Evolutionary conservation across 306 rosid genomes (phyloP).

Genomic region (Ammopiptanthus mongolicus): DNA sequence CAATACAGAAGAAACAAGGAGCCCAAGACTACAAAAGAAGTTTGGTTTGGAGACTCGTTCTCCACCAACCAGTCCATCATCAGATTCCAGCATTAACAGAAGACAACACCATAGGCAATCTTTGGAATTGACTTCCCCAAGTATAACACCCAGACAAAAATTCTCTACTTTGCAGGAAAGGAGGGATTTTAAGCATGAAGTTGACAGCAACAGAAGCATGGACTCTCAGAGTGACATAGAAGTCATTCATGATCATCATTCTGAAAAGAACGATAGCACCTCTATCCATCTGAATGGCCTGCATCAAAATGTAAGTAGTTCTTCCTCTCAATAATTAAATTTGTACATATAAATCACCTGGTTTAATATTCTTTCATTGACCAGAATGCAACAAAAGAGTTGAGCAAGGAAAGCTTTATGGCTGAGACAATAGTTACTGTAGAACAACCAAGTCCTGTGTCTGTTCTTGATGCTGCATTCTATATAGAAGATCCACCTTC

Average conservation of each 20-base stretch:
- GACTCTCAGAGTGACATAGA: slow-evolving; percentile 29
- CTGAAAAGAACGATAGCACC: slow-evolving; percentile 19
- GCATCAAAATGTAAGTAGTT: slow-evolving; percentile 43
- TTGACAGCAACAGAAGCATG: slow-evolving; percentile 33
- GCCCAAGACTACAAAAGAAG: slow-evolving; percentile 63
- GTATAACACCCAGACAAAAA: slow-evolving; percentile 39
- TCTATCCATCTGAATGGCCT: slow-evolving; percentile 22
- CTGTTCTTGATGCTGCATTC: slow-evolving; percentile 86
- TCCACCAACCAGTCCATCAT: slow-evolving; percentile 35
- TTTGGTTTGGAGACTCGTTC: slow-evolving; percentile 65
- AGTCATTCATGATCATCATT: slow-evolving; percentile 31
- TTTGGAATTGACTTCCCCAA: slow-evolving; percentile 37
- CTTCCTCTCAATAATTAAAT: slow-evolving; percentile 10
- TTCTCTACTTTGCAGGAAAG: slow-evolving; percentile 35
- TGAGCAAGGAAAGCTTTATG: slow-evolving; percentile 26
- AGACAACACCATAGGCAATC: slow-evolving; percentile 40
- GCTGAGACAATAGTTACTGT: slow-evolving; percentile 40
- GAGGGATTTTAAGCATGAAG: slow-evolving; percentile 32
- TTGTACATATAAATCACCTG: background rate
- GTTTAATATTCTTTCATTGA: slow-evolving; percentile 29
- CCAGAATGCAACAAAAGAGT: slow-evolving; percentile 41
- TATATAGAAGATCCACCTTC: slow-evolving; percentile 93
- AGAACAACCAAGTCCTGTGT: slow-evolving; percentile 92
- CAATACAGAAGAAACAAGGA: slow-evolving; percentile 31
- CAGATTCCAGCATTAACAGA: slow-evolving; percentile 49